A percentile compares a stretch with the other conserved stretches of the same genome.
phyloP scores from a whole-genome alignment of 108 stramenopile species.

The Discostella pseudostelligera region DNA sequence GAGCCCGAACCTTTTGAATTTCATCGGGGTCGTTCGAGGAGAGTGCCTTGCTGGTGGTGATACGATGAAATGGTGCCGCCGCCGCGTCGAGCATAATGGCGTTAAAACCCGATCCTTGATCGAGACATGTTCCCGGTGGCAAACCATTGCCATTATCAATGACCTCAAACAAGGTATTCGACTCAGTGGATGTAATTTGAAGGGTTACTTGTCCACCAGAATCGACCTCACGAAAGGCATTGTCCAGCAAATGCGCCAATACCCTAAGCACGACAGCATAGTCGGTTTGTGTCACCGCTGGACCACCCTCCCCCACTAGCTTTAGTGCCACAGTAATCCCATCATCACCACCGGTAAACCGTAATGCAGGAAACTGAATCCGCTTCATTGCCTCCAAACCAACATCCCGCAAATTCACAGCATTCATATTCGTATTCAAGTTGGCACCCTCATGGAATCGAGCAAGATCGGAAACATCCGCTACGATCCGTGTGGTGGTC shows the following conservation, averaged over 20 bases:
- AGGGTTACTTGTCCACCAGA: conserved; percentile 21
- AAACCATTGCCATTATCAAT: conserved; percentile 36
- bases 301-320: conserved; percentile 25
- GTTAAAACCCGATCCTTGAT: neutral
- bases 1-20: conserved; percentile 11
- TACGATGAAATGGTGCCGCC: conserved; percentile 22
- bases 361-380: conserved; percentile 20
- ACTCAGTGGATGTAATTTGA: conserved; percentile 14
- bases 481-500: conserved; percentile 24
- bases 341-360: conserved; percentile 19
- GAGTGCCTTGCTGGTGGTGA: neutral
- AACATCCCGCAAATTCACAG: conserved; percentile 17
- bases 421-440: conserved; percentile 9
- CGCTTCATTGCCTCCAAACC: conserved; percentile 31
- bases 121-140: conserved; percentile 35
- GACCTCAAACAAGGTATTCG: conserved; percentile 14
- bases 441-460: conserved; percentile 33
- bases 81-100: neutral
- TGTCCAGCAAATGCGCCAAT: conserved; percentile 25
- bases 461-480: conserved; percentile 36
- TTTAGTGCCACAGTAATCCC: conserved; percentile 18
- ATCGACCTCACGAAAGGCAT: conserved; percentile 30
- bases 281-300: conserved; percentile 17
- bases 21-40: conserved; percentile 28
- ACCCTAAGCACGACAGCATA: conserved; percentile 16